These are phyloP conservation scores for Begonia fuchsioides DNA, from an alignment of 306 rosid species.

Conservation along the genomic window DNA sequence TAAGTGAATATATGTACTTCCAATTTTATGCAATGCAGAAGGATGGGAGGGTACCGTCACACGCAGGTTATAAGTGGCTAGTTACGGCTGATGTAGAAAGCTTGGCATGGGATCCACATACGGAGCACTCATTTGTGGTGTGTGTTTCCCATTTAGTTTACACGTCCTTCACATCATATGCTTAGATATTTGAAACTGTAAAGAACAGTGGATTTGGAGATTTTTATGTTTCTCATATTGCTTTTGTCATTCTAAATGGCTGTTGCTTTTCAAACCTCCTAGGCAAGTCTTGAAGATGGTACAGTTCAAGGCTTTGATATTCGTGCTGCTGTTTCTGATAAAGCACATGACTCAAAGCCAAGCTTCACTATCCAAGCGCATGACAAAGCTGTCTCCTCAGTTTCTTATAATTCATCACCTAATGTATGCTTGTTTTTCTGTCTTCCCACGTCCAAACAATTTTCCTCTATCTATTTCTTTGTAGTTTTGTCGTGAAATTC, in stretches of 20 bases:
- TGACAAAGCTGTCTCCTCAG: constrained; percentile 58
- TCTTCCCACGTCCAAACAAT: not conserved
- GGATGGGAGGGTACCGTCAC: constrained; percentile 70
- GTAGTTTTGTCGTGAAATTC: constrained; percentile 1
- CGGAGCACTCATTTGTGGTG: constrained; percentile 75
- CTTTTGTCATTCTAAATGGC: not conserved
- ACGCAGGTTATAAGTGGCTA: constrained; percentile 77
- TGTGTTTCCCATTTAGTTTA: constrained; percentile 16
- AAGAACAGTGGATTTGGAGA: not conserved
- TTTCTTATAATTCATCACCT: constrained; percentile 61
- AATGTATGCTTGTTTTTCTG: constrained; percentile 36
- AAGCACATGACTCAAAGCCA: constrained; percentile 35
- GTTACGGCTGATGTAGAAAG: constrained; percentile 75
- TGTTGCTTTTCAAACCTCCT: constrained; percentile 3
- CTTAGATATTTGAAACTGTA: not conserved
- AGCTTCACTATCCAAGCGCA: constrained; percentile 88
- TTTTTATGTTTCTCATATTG: not conserved
- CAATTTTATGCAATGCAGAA: constrained; percentile 38
- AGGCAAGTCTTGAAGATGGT: constrained; percentile 96
- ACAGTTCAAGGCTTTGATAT: constrained; percentile 70
- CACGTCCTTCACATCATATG: not conserved
- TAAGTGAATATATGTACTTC: too few relatives aligned
- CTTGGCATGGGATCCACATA: constrained; percentile 95
- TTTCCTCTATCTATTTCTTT: not conserved
- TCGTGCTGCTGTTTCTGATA: constrained; percentile 41